These are phyloP conservation scores for Spizellomyces sp. DNA, from an alignment of 192 early-diverging fungal genomes.

Conservation along the genomic window DNA sequence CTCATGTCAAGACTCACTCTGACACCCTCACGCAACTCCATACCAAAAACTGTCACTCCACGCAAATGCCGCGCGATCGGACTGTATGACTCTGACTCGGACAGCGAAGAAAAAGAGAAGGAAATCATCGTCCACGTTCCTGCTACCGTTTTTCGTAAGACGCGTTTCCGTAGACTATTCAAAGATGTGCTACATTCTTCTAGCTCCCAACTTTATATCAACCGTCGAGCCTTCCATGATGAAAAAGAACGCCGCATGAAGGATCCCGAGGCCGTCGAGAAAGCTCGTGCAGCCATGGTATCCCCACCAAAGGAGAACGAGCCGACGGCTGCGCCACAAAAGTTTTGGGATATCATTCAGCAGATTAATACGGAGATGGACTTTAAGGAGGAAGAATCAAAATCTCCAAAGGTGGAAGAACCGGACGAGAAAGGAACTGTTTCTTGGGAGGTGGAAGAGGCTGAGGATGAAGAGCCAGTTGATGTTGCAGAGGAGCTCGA, in stretches of 20 bases:
- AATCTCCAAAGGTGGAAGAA: background rate
- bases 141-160: background rate
- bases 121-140: background rate
- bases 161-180: no score
- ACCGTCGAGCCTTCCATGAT: no score
- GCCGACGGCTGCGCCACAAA: background rate
- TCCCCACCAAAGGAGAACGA: slow-evolving; percentile 4
- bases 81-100: slow-evolving; percentile 1
- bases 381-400: background rate
- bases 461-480: no score
- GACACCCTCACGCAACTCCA: background rate
- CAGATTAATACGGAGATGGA: slow-evolving; percentile 11
- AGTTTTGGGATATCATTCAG: background rate
- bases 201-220: no score
- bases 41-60: background rate
- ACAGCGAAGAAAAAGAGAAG: slow-evolving; percentile 8
- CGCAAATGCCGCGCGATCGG: slow-evolving; percentile 11
- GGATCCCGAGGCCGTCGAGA: slow-evolving; percentile 20
- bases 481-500: no score
- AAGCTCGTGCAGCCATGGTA: slow-evolving; percentile 16
- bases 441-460: no score
- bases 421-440: no score
- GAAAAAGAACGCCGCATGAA: background rate
- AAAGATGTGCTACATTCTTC: no score
- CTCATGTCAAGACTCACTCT: background rate